Percentiles rank a stretch among this genome's conserved stretches.
These are phyloP conservation scores for Spathaspora sp. DNA, from an alignment of 1,139 yeast species.

Conservation along the genomic window DNA sequence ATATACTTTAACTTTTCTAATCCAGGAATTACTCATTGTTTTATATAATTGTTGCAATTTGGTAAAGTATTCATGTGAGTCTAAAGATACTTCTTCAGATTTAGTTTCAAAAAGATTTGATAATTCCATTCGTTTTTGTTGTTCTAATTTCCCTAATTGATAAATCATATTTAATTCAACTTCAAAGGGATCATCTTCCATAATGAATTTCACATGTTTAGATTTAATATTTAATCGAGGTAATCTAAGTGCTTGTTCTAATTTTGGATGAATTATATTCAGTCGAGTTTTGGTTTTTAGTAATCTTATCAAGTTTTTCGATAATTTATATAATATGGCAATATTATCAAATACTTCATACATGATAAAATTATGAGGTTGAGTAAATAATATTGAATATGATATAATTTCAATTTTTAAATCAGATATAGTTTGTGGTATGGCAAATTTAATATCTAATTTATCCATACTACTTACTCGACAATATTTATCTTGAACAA, in stretches of 20 bases:
- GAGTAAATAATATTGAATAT: slow-evolving; percentile 36
- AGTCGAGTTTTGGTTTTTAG: slow-evolving; percentile 27
- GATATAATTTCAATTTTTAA: slow-evolving; percentile 16
- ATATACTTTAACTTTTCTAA: slow-evolving; percentile 51
- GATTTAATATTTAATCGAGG: slow-evolving; percentile 57
- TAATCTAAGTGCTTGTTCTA: slow-evolving; percentile 43
- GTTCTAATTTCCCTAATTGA: slow-evolving; percentile 76
- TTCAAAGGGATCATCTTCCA: slow-evolving; percentile 90
- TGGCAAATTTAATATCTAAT: slow-evolving; percentile 18
- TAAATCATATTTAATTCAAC: slow-evolving; percentile 70
- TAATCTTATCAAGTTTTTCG: slow-evolving; percentile 53
- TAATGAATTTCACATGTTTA: slow-evolving; percentile 43
- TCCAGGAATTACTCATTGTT: slow-evolving; percentile 38
- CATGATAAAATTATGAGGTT: slow-evolving; percentile 56
- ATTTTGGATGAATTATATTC: slow-evolving; percentile 30
- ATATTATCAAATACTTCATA: slow-evolving; percentile 63
- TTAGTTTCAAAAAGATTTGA: slow-evolving; percentile 49
- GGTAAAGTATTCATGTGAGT: slow-evolving; percentile 10
- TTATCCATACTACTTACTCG: slow-evolving; percentile 48
- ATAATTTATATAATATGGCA: slow-evolving; percentile 51
- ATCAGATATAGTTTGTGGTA: slow-evolving; percentile 9
- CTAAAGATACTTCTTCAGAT: slow-evolving; percentile 6
- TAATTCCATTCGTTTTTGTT: slow-evolving; percentile 61
- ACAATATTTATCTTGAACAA: slow-evolving; percentile 47
- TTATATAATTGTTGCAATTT: slow-evolving; percentile 17